Conservation (phyloP, 148 eudicot genomes). For the Rhododendron griersonianum region DNA sequence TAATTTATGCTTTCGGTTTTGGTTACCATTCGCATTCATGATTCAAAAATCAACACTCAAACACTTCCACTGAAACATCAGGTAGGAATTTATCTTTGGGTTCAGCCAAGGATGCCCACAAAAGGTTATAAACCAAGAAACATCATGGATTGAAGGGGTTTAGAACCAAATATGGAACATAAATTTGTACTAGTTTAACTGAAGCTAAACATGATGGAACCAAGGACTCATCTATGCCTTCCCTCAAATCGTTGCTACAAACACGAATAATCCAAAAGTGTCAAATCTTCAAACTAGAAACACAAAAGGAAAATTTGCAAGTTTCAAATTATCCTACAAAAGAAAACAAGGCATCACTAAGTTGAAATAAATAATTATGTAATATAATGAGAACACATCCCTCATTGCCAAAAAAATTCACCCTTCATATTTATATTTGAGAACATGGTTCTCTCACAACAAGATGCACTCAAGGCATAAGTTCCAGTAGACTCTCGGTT, state of each 20-base stretch:
- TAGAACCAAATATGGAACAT: neutral
- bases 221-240: constrained; percentile 7
- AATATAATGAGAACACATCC: neutral
- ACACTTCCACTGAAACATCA: neutral
- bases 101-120: neutral
- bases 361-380: neutral
- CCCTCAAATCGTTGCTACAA: neutral
- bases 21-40: neutral
- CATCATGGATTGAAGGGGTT: neutral
- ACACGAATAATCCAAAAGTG: constrained; percentile 2
- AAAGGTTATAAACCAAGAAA: neutral
- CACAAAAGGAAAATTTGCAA: neutral
- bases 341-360: constrained; percentile 1
- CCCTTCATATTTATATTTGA: neutral
- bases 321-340: neutral
- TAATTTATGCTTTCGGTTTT: neutral
- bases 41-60: neutral
- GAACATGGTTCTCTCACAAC: neutral
- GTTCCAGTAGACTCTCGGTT: neutral
- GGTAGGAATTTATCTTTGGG: neutral
- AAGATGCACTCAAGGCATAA: constrained; percentile 1
- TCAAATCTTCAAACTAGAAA: neutral
- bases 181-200: neutral
- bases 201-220: constrained; percentile 3
- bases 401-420: neutral